Conservation (phyloP, 1,284 basidiomycete genomes). For the Microbotryomycetes sp. region DNA sequence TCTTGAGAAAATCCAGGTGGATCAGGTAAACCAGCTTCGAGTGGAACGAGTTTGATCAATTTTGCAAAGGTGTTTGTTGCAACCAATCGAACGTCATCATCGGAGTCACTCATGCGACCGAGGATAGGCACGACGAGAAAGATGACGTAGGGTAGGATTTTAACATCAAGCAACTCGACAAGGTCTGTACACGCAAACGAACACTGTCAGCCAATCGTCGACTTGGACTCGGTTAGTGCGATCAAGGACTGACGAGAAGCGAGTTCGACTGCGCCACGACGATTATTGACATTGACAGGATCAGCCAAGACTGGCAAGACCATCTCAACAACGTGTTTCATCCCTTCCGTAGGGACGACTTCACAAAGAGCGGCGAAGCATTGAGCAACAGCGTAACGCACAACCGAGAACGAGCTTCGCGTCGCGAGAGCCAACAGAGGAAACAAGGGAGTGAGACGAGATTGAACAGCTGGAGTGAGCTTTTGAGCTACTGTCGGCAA, state of each 20-base stretch:
- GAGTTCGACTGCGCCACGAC: conserved; percentile 85
- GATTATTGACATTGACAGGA: conserved; percentile 63
- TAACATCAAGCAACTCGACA: conserved; percentile 84
- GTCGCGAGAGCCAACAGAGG: conserved; percentile 69
- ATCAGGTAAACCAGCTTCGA: conserved; percentile 93
- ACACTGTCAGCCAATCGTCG: neutral
- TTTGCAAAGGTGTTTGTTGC: conserved; percentile 96
- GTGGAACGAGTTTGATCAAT: conserved; percentile 97
- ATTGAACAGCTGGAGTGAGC: conserved; percentile 64
- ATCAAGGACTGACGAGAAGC: conserved; percentile 66
- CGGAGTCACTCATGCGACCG: conserved; percentile 92
- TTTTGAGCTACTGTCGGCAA: conserved; percentile 73
- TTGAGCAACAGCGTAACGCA: conserved; percentile 77
- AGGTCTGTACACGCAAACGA: conserved; percentile 72
- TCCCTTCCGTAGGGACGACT: conserved; percentile 74
- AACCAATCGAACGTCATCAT: conserved; percentile 83
- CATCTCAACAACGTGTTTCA: conserved; percentile 79
- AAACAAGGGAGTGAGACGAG: conserved; percentile 64
- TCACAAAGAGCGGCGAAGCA: conserved; percentile 83
- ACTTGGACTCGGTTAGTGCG: too few relatives aligned
- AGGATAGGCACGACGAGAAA: conserved; percentile 95
- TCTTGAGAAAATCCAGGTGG: conserved; percentile 87
- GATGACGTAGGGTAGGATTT: conserved; percentile 92
- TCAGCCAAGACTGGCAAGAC: conserved; percentile 83
- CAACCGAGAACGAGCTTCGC: conserved; percentile 77